phyloP scores from a whole-genome alignment of 176 grass and related monocot species.

The Avena atlantica region DNA sequence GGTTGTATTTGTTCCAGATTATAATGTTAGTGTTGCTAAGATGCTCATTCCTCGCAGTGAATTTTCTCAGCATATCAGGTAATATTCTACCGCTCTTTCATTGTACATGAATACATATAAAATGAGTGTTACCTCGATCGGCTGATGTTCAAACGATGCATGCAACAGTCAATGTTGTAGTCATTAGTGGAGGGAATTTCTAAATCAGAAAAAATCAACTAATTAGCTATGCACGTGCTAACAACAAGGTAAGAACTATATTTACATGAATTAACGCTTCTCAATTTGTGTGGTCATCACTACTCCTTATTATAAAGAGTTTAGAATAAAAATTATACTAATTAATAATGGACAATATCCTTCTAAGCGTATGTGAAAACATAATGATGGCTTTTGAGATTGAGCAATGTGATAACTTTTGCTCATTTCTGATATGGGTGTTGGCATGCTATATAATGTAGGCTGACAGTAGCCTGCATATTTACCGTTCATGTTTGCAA shows the following conservation, averaged over 20 bases:
- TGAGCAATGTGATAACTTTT: constrained; percentile 15
- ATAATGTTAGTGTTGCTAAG: constrained; percentile 98
- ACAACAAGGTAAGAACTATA: constrained; percentile 77
- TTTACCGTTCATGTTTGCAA: constrained; percentile 30
- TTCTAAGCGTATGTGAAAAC: constrained; percentile 11
- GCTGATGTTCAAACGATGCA: constrained; percentile 48
- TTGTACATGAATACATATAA: constrained; percentile 10
- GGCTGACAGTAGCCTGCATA: neutral
- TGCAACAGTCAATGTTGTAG: constrained; percentile 84
- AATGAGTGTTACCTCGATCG: neutral
- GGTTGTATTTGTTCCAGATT: constrained; percentile 96
- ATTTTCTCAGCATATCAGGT: constrained; percentile 99
- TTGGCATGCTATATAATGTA: constrained; percentile 9
- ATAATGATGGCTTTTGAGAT: constrained; percentile 23
- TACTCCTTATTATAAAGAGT: neutral
- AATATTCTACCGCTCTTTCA: constrained; percentile 18
- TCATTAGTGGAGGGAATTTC: constrained; percentile 97
- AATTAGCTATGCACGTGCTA: constrained; percentile 85
- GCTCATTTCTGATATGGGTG: constrained; percentile 17
- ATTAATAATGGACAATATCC: neutral
- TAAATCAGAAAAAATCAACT: constrained; percentile 87
- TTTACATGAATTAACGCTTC: constrained; percentile 2
- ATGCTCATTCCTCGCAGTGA: constrained; percentile 89
- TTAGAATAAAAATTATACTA: neutral
- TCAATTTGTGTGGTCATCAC: neutral